Evolutionary conservation across 352 stramenopile genomes (phyloP).

Genomic region (Phytophthora syringae): DNA sequence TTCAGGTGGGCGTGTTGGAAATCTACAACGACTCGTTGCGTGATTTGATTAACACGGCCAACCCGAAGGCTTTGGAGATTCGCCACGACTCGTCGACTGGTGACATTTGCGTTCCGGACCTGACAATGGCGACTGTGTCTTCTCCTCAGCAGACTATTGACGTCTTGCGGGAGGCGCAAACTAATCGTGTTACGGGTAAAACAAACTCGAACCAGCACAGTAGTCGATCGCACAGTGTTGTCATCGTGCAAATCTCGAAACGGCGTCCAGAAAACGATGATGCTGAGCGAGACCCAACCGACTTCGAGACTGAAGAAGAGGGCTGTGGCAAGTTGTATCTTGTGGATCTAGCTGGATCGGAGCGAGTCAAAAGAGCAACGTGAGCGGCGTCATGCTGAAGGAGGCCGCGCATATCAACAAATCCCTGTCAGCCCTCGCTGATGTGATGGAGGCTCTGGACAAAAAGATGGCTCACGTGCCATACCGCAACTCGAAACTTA

Average conservation of each 20-base stretch:
- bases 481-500: constrained; percentile 98
- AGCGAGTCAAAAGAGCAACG: constrained; percentile 93
- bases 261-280: constrained; percentile 37
- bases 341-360: constrained; percentile 93
- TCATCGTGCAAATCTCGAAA: constrained; percentile 92
- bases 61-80: constrained; percentile 74
- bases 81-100: constrained; percentile 68
- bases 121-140: constrained; percentile 76
- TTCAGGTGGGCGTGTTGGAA: constrained; percentile 95
- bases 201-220: constrained; percentile 92
- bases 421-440: constrained; percentile 91
- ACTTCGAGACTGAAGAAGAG: constrained; percentile 41
- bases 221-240: constrained; percentile 93
- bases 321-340: constrained; percentile 92
- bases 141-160: constrained; percentile 74
- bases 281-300: constrained; percentile 31
- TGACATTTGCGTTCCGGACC: constrained; percentile 76
- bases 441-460: constrained; percentile 93
- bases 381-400: constrained; percentile 81
- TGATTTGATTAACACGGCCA: constrained; percentile 86
- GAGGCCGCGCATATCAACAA: constrained; percentile 90
- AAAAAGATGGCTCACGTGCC: constrained; percentile 94
- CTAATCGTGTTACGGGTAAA: constrained; percentile 81
- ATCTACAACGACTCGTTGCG: constrained; percentile 96
- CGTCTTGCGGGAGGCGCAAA: constrained; percentile 67